Evolutionary conservation across 768 basidiomycete genomes (phyloP).

Genomic region (Flagelloscypha sp.): DNA sequence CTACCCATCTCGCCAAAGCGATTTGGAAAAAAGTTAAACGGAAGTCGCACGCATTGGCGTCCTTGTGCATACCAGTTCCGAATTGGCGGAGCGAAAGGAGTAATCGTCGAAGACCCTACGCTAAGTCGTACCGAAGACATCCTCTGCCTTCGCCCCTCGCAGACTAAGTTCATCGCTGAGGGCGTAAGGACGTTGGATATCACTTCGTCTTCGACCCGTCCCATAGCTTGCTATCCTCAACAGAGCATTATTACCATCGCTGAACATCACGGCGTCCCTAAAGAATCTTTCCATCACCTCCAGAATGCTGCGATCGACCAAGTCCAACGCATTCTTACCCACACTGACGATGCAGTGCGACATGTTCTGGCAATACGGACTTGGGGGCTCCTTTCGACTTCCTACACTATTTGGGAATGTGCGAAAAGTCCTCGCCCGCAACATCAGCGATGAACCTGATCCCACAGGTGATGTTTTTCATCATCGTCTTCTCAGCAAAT

Average conservation of each 20-base stretch:
- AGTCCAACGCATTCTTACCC: conserved; percentile 24
- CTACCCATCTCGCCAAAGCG: conserved; percentile 22
- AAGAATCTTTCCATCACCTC: conserved; percentile 23
- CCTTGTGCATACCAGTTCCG: conserved; percentile 26
- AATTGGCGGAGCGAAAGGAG: conserved; percentile 39
- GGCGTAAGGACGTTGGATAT: conserved; percentile 36
- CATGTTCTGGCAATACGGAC: conserved; percentile 33
- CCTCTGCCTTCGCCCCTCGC: conserved; percentile 34
- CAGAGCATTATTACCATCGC: conserved; percentile 38
- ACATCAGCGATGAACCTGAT: conserved; percentile 12
- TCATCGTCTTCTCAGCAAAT: conserved; percentile 28
- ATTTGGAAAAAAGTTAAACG: conserved; percentile 29
- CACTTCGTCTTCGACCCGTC: conserved; percentile 34
- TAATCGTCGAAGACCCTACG: conserved; percentile 34
- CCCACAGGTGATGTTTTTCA: conserved; percentile 10
- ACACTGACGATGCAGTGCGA: conserved; percentile 27
- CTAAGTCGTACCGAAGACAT: conserved; percentile 22
- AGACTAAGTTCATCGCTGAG: conserved; percentile 38
- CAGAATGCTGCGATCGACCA: conserved; percentile 30
- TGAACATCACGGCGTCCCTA: conserved; percentile 37
- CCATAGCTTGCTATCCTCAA: conserved; percentile 37
- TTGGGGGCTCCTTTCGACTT: conserved; percentile 38
- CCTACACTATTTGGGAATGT: conserved; percentile 34
- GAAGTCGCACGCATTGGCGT: conserved; percentile 14
- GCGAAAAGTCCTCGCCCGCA: conserved; percentile 20